Conservation (phyloP, 768 basidiomycete genomes). For the Psilocybe azurescens region DNA sequence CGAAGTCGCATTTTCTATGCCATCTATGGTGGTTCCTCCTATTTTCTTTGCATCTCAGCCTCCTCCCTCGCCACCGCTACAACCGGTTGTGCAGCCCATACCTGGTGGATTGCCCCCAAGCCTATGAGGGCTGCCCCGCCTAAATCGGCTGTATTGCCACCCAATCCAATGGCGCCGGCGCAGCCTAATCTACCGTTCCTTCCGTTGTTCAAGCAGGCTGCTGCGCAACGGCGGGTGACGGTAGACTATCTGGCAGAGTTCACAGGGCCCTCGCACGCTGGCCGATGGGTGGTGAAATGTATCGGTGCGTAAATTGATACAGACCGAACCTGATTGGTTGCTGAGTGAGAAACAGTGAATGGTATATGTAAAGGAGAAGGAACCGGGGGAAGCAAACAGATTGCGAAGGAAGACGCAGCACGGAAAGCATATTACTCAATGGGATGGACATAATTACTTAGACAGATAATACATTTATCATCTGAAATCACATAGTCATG, state of each 20-base stretch:
- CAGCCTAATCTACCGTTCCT: slow-evolving; percentile 68
- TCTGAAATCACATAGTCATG: slow-evolving; percentile 22
- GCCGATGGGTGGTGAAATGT: slow-evolving; percentile 70
- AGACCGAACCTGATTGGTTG: slow-evolving; percentile 12
- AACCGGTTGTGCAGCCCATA: slow-evolving; percentile 14
- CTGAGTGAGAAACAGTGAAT: slow-evolving; percentile 52
- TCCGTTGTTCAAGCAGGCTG: slow-evolving; percentile 77
- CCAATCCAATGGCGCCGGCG: slow-evolving; percentile 69
- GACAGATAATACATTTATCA: slow-evolving; percentile 12
- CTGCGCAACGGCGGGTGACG: slow-evolving; percentile 64
- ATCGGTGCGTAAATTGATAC: slow-evolving; percentile 49
- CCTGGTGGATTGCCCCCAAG: not conserved
- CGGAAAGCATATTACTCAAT: slow-evolving; percentile 72
- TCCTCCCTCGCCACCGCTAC: slow-evolving; percentile 29
- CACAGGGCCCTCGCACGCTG: slow-evolving; percentile 70
- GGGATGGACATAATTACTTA: slow-evolving; percentile 58
- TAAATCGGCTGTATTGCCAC: slow-evolving; percentile 19
- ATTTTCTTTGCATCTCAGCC: slow-evolving; percentile 38
- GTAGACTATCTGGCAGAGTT: slow-evolving; percentile 67
- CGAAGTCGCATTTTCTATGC: slow-evolving; percentile 33
- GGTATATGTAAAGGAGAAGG: slow-evolving; percentile 73
- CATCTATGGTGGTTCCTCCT: slow-evolving; percentile 17
- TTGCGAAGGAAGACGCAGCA: slow-evolving; percentile 81
- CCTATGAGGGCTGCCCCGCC: slow-evolving; percentile 13
- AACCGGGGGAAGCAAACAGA: slow-evolving; percentile 70